Evolutionary conservation across 805 yeast species (phyloP).

Genomic region (Sugiyamaella marilandica): DNA sequence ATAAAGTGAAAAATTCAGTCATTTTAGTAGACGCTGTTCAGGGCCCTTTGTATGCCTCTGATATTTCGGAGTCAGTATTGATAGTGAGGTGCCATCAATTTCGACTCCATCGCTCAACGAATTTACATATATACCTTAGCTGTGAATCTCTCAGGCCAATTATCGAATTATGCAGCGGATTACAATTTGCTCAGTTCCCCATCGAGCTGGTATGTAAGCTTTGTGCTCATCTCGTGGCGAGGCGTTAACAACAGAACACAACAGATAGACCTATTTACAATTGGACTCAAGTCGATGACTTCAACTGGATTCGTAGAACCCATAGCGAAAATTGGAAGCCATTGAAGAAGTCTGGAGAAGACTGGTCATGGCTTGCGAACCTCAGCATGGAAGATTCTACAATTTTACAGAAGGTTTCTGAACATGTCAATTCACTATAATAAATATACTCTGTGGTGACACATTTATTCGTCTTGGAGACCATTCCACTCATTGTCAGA

Average conservation of each 20-base stretch:
- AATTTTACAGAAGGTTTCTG: background rate
- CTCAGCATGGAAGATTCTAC: background rate
- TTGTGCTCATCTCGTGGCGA: no score
- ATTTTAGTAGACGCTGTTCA: conserved; percentile 17
- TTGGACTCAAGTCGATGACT: conserved; percentile 25
- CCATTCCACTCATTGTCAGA: conserved; percentile 21
- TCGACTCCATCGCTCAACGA: conserved; percentile 25
- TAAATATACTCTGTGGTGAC: background rate
- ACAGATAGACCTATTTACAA: background rate
- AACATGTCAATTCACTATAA: background rate
- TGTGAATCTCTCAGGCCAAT: conserved; percentile 27
- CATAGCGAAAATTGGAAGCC: conserved; percentile 20
- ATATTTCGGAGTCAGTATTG: conserved; percentile 17
- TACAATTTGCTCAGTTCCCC: conserved; percentile 23
- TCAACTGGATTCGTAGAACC: conserved; percentile 24
- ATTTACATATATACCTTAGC: conserved; percentile 20
- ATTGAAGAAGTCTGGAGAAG: background rate
- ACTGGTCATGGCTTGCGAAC: background rate
- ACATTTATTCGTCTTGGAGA: conserved; percentile 9
- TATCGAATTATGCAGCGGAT: conserved; percentile 22
- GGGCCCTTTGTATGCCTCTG: conserved; percentile 24
- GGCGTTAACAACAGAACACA: background rate
- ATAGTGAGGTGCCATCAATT: conserved; percentile 27
- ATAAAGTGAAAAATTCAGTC: conserved; percentile 18
- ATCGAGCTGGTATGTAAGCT: background rate